Conservation (phyloP, 345 rosid genomes). For the Ceriops zippeliana region DNA sequence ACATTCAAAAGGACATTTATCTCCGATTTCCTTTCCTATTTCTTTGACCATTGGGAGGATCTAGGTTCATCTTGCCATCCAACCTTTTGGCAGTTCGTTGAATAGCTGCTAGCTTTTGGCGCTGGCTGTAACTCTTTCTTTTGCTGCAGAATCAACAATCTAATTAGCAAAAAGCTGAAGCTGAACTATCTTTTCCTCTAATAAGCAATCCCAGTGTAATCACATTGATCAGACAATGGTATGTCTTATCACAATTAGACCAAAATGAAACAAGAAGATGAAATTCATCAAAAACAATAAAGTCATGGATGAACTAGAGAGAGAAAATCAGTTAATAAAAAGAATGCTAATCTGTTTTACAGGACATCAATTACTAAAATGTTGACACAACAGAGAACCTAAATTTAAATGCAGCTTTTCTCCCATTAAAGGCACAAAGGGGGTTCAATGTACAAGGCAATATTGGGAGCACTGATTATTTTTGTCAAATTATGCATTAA, state of each 20-base stretch:
- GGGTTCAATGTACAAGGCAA: no score
- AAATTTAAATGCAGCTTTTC: neutral
- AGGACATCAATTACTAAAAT: neutral
- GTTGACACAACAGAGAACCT: neutral
- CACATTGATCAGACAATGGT: neutral
- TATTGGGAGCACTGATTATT: no score
- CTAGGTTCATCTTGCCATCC: slow-evolving; percentile 44
- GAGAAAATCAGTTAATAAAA: neutral
- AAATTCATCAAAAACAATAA: neutral
- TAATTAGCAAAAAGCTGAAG: neutral
- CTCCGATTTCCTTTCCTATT: slow-evolving; percentile 43
- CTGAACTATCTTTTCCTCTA: neutral
- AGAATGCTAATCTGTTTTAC: neutral
- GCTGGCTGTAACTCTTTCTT: slow-evolving; percentile 48
- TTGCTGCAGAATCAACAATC: slow-evolving; percentile 35
- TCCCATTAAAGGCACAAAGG: neutral
- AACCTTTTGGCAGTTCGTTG: slow-evolving; percentile 57
- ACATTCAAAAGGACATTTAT: slow-evolving; percentile 18
- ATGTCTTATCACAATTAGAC: neutral
- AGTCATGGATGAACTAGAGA: neutral
- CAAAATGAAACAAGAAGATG: neutral
- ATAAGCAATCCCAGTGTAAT: neutral
- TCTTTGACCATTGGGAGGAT: slow-evolving; percentile 27
- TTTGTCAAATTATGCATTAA: neutral
- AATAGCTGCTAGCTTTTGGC: slow-evolving; percentile 51